These are phyloP conservation scores for Alternaria brassicae DNA, from an alignment of 2,329 filamentous ascomycete genomes.

Conservation along the genomic window DNA sequence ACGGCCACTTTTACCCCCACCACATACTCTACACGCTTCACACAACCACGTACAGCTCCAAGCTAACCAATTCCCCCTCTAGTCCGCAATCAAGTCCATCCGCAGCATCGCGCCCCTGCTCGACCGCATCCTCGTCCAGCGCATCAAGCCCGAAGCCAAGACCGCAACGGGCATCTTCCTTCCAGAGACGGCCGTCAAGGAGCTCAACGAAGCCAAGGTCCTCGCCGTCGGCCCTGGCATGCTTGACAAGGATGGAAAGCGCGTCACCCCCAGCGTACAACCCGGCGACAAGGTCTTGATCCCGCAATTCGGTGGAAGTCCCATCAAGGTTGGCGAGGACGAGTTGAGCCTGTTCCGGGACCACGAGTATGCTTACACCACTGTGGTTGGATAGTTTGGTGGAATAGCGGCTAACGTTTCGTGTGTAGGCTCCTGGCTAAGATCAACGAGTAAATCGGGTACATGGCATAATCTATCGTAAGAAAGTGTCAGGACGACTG, in stretches of 20 bases:
- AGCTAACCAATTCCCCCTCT: conserved; percentile 6
- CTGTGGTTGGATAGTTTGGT: background rate
- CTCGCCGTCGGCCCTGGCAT: conserved; percentile 91
- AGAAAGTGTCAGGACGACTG: background rate
- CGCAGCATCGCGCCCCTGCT: conserved; percentile 93
- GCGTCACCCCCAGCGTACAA: conserved; percentile 80
- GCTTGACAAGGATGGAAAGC: conserved; percentile 87
- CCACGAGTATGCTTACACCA: conserved; percentile 78
- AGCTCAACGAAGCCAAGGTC: conserved; percentile 97
- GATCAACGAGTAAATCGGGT: conserved; percentile 82
- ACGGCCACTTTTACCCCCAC: background rate
- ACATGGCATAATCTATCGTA: background rate
- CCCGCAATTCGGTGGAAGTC: conserved; percentile 91
- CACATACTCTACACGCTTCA: background rate
- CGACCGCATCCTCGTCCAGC: conserved; percentile 97
- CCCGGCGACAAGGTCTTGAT: conserved; percentile 94
- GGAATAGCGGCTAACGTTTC: conserved; percentile 3
- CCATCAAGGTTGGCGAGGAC: conserved; percentile 96
- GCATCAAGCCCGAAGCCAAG: conserved; percentile 95
- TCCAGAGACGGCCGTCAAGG: conserved; percentile 95
- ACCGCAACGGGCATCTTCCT: conserved; percentile 97
- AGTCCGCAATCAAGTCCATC: conserved; percentile 84
- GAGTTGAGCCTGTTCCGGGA: conserved; percentile 97
- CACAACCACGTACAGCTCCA: background rate
- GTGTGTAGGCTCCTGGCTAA: conserved; percentile 87